phyloP scores from a whole-genome alignment of 495 filamentous ascomycete species.

The Trichocladium antarcticum region DNA sequence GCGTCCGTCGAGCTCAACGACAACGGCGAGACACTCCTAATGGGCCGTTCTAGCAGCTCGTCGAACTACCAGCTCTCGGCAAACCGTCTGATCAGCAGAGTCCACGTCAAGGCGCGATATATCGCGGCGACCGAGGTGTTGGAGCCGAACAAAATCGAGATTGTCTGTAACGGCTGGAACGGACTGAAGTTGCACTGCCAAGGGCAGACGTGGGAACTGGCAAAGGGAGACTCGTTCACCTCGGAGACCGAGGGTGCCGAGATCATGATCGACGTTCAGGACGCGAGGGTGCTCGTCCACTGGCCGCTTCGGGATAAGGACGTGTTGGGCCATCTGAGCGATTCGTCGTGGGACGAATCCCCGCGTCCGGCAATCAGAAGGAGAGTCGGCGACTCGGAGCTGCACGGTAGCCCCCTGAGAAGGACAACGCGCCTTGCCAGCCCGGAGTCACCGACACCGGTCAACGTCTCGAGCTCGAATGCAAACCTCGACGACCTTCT shows the following conservation, averaged over 20 bases:
- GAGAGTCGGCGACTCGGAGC: constrained; percentile 20
- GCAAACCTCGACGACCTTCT: constrained; percentile 24
- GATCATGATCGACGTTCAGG: constrained; percentile 93
- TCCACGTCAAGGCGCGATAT: constrained; percentile 84
- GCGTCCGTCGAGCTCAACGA: constrained; percentile 70
- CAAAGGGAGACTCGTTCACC: constrained; percentile 79
- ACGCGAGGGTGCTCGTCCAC: constrained; percentile 74
- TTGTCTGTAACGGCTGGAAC: constrained; percentile 92
- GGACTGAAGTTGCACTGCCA: constrained; percentile 87
- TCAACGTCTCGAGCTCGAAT: constrained; percentile 23
- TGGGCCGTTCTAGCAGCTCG: constrained; percentile 87
- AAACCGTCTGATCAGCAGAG: constrained; percentile 80
- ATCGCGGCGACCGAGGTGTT: constrained; percentile 50
- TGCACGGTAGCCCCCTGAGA: constrained; percentile 56
- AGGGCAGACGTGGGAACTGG: constrained; percentile 73
- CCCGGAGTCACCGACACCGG: constrained; percentile 66
- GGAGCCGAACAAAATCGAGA: constrained; percentile 61
- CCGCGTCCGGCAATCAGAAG: constrained; percentile 27
- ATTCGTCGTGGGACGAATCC: constrained; percentile 59
- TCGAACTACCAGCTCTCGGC: constrained; percentile 85
- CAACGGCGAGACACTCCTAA: constrained; percentile 67
- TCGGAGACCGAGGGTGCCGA: constrained; percentile 82
- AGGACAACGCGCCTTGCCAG: constrained; percentile 51
- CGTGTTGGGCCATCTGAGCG: constrained; percentile 49
- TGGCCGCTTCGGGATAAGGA: constrained; percentile 65